phyloP scores from a whole-genome alignment of 2,329 filamentous ascomycete species.

The Nemania diffusa region DNA sequence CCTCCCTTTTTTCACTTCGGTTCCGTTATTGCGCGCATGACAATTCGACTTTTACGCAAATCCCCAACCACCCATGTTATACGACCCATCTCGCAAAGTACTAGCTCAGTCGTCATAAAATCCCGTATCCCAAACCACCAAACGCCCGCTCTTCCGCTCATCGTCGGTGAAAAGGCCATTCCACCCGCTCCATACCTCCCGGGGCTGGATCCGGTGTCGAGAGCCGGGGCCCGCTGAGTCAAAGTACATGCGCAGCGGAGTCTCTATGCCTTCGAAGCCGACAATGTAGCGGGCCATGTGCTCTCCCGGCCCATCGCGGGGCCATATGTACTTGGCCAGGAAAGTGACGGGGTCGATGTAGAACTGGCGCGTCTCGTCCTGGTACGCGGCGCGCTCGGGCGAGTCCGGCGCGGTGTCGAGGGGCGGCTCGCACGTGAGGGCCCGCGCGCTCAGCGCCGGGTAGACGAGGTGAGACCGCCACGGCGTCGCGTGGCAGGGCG shows the following conservation, averaged over 20 bases:
- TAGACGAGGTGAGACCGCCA: conserved; percentile 91
- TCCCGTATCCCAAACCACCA: conserved; percentile 66
- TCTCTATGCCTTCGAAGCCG: conserved; percentile 69
- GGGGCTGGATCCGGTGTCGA: conserved; percentile 56
- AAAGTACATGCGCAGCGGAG: conserved; percentile 58
- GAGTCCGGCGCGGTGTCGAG: conserved; percentile 70
- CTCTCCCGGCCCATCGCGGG: conserved; percentile 47
- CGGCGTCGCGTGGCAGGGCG: conserved; percentile 95
- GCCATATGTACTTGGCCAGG: conserved; percentile 64
- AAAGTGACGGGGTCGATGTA: conserved; percentile 74
- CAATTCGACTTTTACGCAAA: background rate
- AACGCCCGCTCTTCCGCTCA: conserved; percentile 63
- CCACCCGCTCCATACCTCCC: conserved; percentile 64
- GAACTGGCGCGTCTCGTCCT: conserved; percentile 92
- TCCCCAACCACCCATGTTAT: background rate
- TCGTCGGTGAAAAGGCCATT: conserved; percentile 74
- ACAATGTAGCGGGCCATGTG: conserved; percentile 67
- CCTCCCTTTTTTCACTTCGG: background rate
- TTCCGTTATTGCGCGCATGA: background rate
- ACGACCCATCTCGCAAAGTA: background rate
- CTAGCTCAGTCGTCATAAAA: conserved; percentile 42
- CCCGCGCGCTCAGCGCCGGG: conserved; percentile 79
- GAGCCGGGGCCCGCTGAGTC: conserved; percentile 51
- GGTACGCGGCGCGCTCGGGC: conserved; percentile 72
- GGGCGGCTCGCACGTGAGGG: conserved; percentile 90